Conservation (phyloP, 805 yeast species). For the Kurtzmaniella cleridarum region DNA sequence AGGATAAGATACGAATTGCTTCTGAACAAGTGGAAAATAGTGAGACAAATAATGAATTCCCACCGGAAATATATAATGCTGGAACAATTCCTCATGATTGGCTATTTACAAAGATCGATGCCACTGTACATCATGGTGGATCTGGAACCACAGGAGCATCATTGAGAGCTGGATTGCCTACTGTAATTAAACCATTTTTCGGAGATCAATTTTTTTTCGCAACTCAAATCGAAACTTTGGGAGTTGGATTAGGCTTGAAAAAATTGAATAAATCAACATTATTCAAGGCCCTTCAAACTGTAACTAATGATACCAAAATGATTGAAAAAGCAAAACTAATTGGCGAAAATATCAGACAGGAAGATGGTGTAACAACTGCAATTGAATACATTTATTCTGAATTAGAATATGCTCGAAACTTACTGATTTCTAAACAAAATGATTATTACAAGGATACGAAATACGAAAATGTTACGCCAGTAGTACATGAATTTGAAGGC, state of each 20-base stretch:
- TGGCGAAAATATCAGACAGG: conserved; percentile 61
- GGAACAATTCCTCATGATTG: conserved; percentile 89
- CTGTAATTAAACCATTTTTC: conserved; percentile 88
- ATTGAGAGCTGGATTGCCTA: conserved; percentile 79
- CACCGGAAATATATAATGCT: conserved; percentile 60
- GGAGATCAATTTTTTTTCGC: conserved; percentile 97
- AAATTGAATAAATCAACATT: conserved; percentile 62
- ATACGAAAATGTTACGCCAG: conserved; percentile 25
- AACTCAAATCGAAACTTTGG: conserved; percentile 78
- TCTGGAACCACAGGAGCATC: conserved; percentile 96
- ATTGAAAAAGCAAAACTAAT: conserved; percentile 60
- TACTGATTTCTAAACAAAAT: conserved; percentile 44
- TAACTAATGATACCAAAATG: conserved; percentile 60
- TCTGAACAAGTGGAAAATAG: conserved; percentile 14
- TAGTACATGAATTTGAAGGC: conserved; percentile 8
- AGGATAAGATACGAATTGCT: conserved; percentile 7
- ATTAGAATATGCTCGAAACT: conserved; percentile 65
- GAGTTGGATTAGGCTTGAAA: conserved; percentile 70
- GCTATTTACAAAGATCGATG: conserved; percentile 85
- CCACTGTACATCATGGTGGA: conserved; percentile 97
- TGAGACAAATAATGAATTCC: conserved; percentile 44
- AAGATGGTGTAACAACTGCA: conserved; percentile 77
- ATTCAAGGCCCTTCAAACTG: conserved; percentile 63
- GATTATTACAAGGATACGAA: conserved; percentile 19
- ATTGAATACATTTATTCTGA: conserved; percentile 74